Conservation (phyloP, 2,329 filamentous ascomycete genomes). For the Trichoderma hamatum region DNA sequence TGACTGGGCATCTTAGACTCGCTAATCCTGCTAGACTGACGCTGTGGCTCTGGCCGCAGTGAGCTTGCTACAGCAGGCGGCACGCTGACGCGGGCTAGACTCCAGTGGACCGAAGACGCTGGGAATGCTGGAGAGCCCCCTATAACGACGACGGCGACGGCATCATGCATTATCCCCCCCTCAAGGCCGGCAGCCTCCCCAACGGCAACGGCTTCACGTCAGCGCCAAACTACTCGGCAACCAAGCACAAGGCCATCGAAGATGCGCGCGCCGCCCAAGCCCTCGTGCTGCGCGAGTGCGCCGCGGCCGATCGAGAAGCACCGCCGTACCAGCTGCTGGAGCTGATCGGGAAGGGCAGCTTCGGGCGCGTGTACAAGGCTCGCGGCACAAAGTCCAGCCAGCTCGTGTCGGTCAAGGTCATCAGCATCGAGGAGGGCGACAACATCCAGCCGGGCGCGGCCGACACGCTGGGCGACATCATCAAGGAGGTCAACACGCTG, state of each 20-base stretch:
- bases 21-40: constrained; percentile 11
- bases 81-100: neutral
- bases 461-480: constrained; percentile 64
- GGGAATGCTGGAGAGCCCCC: neutral
- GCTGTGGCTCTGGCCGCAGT: neutral
- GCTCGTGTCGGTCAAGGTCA: constrained; percentile 72
- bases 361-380: constrained; percentile 74
- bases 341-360: constrained; percentile 73
- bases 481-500: constrained; percentile 66
- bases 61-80: constrained; percentile 4
- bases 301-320: constrained; percentile 58
- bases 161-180: constrained; percentile 22
- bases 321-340: constrained; percentile 69
- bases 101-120: constrained; percentile 9
- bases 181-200: constrained; percentile 24
- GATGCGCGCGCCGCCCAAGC: constrained; percentile 71
- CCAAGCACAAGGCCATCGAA: constrained; percentile 62
- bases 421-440: constrained; percentile 75
- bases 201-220: constrained; percentile 24
- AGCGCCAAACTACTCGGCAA: constrained; percentile 18
- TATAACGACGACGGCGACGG: neutral
- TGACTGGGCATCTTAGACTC: constrained; percentile 18
- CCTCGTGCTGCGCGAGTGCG: constrained; percentile 62
- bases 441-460: constrained; percentile 58
- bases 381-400: constrained; percentile 37